Conservation (phyloP, 1,284 basidiomycete genomes). For the Singerocomus inundabilis region DNA sequence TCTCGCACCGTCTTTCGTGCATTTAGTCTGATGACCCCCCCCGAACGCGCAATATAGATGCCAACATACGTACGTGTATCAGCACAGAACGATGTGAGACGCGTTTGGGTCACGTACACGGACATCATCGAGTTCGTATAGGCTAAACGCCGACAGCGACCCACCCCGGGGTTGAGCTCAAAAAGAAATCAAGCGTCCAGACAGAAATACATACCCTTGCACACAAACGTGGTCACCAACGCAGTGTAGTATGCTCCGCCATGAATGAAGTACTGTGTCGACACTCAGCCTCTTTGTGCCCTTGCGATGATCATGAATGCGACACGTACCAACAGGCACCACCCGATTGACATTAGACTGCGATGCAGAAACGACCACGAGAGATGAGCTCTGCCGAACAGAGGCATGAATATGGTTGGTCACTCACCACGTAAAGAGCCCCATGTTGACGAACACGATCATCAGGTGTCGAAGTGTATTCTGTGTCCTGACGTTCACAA, state of each 20-base stretch:
- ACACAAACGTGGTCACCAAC: constrained; percentile 1
- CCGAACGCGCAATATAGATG: no score
- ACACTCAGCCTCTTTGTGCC: background rate
- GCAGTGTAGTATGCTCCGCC: background rate
- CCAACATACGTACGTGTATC: background rate
- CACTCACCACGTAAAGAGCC: constrained; percentile 15
- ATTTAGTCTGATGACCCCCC: constrained; percentile 8
- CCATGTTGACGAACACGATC: constrained; percentile 20
- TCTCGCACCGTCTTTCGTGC: constrained; percentile 12
- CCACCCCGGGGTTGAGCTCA: background rate
- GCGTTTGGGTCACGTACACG: constrained; percentile 5
- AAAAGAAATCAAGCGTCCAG: background rate
- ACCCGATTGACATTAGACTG: constrained; percentile 13
- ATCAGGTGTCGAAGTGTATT: constrained; percentile 16
- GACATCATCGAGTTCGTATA: constrained; percentile 20
- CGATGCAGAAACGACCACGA: background rate
- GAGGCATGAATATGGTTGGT: no score
- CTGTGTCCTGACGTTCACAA: constrained; percentile 1
- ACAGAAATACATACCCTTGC: constrained; percentile 3
- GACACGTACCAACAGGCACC: constrained; percentile 14
- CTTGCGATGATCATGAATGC: background rate
- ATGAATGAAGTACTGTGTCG: constrained; percentile 2
- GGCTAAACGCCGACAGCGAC: background rate
- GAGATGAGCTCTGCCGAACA: no score
- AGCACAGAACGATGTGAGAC: background rate